Evolutionary conservation across 345 rosid species (phyloP), one percentile per base, ranked within the genome.

Genomic region (Syzygium oleosum): DNA sequence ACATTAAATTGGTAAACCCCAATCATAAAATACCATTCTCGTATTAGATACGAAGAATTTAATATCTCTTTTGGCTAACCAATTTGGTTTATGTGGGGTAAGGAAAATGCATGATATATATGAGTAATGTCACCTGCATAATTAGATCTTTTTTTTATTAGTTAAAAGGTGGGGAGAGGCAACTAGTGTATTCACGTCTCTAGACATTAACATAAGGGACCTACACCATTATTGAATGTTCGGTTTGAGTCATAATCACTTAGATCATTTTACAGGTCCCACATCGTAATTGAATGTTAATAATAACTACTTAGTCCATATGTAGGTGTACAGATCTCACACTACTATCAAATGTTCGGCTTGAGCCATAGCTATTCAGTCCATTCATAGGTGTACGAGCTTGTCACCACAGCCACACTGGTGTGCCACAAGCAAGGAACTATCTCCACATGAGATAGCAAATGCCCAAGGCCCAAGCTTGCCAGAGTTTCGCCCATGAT

Each of bases 231-330:
- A 34, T 11, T 19, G 5, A 38, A 34, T 38, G 5, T 68, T 31
- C 1, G 4, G 5, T 68, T 68, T 9, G 12, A 73, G 23, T 34
- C 7, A 38, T 38, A 38, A 5, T 25, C 38, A 38, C 7, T 16
- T 0, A 38, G 1, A 9, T 7, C 14, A 73, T 73, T 5, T 25
- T 9, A 19, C 3, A 5, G 0, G 25, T 19, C 49, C 10, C 25
- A 34, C 0, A 34, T 0, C 4, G 1, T 6, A 19, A 21, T 19
- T 34, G 49, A 38, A 34, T 73, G 25, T 25, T 25, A 43, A 6
- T 43, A 43, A 43, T 43, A 43, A 43, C 46, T 43, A 43, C 6
- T 43, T 43, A 43, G 46, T 43, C 46, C 46, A 43, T 43, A 43
- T 43, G 46, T 43, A 43, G 46, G 46, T 43, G 7, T 43, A 5